A percentile compares a stretch with the other conserved stretches of the same genome.
Conservation (phyloP, 1,284 basidiomycete species). For the Ustilago nuda region DNA sequence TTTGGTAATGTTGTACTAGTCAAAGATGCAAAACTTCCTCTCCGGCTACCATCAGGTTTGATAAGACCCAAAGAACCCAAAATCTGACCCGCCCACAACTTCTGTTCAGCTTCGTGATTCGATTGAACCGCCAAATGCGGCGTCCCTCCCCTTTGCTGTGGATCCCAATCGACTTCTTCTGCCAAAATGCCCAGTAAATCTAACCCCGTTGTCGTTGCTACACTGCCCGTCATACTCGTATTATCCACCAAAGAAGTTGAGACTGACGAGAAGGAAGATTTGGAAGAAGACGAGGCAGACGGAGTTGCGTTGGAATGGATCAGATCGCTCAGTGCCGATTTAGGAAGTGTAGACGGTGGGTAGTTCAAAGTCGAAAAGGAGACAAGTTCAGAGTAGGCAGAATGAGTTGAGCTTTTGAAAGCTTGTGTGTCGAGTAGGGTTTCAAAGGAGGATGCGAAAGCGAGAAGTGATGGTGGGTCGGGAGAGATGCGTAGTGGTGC, state of each 20-base stretch:
- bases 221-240: constrained; percentile 3
- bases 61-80: constrained; percentile 34
- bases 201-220: constrained; percentile 28
- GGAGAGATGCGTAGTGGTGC: constrained; percentile 12
- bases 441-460: constrained; percentile 42
- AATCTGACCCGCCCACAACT: constrained; percentile 41
- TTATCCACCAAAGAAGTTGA: constrained; percentile 18
- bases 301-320: constrained; percentile 21
- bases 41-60: constrained; percentile 15
- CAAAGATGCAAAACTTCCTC: constrained; percentile 18
- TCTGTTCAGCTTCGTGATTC: constrained; percentile 35
- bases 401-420: constrained; percentile 36
- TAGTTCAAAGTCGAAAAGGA: constrained; percentile 32
- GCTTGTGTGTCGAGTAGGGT: constrained; percentile 43
- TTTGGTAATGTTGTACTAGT: background rate
- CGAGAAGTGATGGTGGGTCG: constrained; percentile 24
- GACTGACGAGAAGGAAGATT: constrained; percentile 38
- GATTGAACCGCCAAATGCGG: constrained; percentile 25
- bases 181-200: constrained; percentile 38
- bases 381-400: constrained; percentile 42
- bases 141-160: constrained; percentile 24
- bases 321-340: constrained; percentile 26
- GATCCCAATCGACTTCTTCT: constrained; percentile 46
- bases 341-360: constrained; percentile 42
- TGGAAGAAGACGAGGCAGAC: constrained; percentile 26